Conservation (phyloP, 1,284 basidiomycete species). For the Sporisorium graminicola region DNA sequence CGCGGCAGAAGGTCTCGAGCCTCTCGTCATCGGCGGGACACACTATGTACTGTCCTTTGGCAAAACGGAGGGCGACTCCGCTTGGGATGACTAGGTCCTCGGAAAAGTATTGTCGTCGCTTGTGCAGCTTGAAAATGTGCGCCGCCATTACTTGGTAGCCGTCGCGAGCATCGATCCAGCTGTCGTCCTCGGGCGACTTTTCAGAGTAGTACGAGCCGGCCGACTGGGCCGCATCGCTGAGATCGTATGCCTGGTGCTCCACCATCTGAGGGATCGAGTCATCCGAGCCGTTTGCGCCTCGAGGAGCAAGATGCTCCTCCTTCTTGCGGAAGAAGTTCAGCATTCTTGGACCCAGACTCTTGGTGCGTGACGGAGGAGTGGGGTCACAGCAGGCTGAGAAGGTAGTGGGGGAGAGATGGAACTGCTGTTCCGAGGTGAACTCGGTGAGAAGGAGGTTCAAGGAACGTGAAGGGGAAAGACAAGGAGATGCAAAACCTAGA, state of each 20-base stretch:
- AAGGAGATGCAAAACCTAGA: no score
- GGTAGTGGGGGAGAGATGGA: no score
- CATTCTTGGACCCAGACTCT: no score
- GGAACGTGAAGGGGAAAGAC: no score
- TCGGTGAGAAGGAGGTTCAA: no score
- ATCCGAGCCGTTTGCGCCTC: background rate
- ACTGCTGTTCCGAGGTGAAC: no score
- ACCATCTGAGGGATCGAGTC: conserved; percentile 17
- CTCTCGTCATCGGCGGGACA: conserved; percentile 37
- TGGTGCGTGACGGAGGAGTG: no score
- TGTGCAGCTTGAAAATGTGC: conserved; percentile 39
- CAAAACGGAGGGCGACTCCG: conserved; percentile 47
- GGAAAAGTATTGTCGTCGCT: conserved; percentile 30
- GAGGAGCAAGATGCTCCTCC: background rate
- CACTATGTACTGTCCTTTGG: conserved; percentile 49
- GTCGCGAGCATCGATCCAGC: conserved; percentile 48
- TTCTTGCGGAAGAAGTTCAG: conserved; percentile 20
- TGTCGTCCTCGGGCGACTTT: conserved; percentile 8
- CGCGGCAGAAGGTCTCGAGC: conserved; percentile 69
- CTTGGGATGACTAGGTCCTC: conserved; percentile 24
- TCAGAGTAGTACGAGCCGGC: conserved; percentile 15
- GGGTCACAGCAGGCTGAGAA: no score
- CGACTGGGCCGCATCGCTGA: conserved; percentile 18
- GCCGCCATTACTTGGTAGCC: conserved; percentile 50
- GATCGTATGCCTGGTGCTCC: no score